Conservation (phyloP, 179 eudicot species). For the Spergularia azorica region DNA sequence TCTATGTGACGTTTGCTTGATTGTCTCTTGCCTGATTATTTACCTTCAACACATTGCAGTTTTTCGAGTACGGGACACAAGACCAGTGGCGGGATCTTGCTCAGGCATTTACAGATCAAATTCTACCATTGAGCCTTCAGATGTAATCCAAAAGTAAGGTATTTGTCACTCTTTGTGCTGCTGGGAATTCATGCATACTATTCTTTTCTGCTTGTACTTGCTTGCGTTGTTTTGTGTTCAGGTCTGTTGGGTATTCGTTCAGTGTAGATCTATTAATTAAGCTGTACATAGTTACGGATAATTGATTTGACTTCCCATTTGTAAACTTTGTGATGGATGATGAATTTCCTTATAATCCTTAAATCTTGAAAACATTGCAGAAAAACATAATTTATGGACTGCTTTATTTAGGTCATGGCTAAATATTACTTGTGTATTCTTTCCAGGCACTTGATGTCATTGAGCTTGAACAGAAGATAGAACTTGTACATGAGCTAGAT, state of each 20-base stretch:
- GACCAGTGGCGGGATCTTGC: constrained; percentile 90
- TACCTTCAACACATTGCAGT: constrained; percentile 42
- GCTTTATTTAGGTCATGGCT: neutral
- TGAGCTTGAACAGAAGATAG: constrained; percentile 76
- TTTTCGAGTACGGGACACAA: constrained; percentile 79
- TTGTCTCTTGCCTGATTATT: neutral
- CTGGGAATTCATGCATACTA: neutral
- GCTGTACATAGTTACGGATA: neutral
- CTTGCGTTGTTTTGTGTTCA: neutral
- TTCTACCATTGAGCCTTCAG: constrained; percentile 78
- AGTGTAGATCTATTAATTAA: neutral
- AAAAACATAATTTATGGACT: neutral
- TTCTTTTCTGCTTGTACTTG: neutral
- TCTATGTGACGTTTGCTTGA: neutral
- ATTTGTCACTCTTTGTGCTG: constrained; percentile 8
- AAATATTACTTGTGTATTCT: constrained; percentile 10
- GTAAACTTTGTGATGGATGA: neutral
- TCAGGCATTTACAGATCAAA: constrained; percentile 66
- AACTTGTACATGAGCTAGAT: constrained; percentile 80
- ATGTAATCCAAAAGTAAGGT: constrained; percentile 99
- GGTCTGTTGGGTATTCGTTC: neutral
- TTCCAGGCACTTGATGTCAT: constrained; percentile 89
- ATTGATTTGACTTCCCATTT: neutral
- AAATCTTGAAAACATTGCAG: neutral
- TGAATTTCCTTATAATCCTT: neutral